A percentile compares a stretch with the other conserved stretches of the same genome.
phyloP scores from a whole-genome alignment of 768 basidiomycete species.

The Goffeauzyma gilvescens region DNA sequence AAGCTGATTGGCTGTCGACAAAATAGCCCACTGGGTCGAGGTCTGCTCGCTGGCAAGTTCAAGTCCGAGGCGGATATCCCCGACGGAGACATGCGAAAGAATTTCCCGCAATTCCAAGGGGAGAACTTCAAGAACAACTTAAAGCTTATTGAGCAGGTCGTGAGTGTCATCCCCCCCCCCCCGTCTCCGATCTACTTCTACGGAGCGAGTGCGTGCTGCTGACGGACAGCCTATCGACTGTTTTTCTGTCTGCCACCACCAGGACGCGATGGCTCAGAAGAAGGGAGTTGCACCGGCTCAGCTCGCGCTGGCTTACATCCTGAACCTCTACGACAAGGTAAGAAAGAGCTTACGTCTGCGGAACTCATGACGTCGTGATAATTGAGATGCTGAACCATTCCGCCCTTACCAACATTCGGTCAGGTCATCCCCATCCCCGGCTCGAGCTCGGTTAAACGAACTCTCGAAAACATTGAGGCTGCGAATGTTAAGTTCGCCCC shows the following conservation, averaged over 20 bases:
- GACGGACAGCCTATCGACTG: background rate
- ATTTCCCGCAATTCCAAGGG: conserved; percentile 36
- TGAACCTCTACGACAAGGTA: conserved; percentile 21
- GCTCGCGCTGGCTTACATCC: conserved; percentile 34
- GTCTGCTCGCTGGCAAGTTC: conserved; percentile 29
- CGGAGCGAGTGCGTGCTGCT: too few relatives aligned
- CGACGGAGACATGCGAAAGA: conserved; percentile 36
- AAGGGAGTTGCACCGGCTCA: conserved; percentile 36
- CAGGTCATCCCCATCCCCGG: conserved; percentile 40
- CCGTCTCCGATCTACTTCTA: too few relatives aligned
- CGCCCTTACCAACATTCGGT: background rate
- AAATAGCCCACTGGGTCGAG: conserved; percentile 29
- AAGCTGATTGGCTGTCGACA: background rate
- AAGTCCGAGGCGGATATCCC: conserved; percentile 28
- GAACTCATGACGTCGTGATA: too few relatives aligned
- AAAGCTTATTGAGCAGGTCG: conserved; percentile 35
- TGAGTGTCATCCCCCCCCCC: too few relatives aligned
- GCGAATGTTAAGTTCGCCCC: conserved; percentile 35
- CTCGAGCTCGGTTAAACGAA: conserved; percentile 34
- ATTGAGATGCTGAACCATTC: background rate
- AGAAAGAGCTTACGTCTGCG: too few relatives aligned
- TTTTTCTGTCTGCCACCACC: background rate
- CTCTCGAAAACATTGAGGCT: conserved; percentile 38
- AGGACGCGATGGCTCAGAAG: conserved; percentile 33
- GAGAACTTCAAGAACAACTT: conserved; percentile 37